phyloP scores from a whole-genome alignment of 1,284 basidiomycete genomes.

The Phaffia rhodozyma region DNA sequence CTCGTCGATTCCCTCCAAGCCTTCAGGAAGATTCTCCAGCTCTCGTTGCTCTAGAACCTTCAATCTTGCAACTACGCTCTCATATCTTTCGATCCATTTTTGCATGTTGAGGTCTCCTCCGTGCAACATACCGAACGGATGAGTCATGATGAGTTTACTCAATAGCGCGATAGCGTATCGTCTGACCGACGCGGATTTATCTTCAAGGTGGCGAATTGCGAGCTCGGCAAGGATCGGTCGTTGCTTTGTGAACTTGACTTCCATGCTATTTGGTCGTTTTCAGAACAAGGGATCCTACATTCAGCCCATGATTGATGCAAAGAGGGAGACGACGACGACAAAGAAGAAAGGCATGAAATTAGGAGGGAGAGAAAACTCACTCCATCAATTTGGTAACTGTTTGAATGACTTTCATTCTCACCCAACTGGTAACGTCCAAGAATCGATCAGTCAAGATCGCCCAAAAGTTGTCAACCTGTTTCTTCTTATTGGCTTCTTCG shows the following conservation, averaged over 20 bases:
- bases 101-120: constrained; percentile 65
- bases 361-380: constrained; percentile 32
- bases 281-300: constrained; percentile 20
- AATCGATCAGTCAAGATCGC: constrained; percentile 73
- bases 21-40: constrained; percentile 34
- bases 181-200: constrained; percentile 79
- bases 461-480: constrained; percentile 73
- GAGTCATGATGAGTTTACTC: constrained; percentile 66
- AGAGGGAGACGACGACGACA: no score
- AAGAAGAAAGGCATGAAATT: background rate
- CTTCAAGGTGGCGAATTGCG: constrained; percentile 69
- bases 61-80: constrained; percentile 43
- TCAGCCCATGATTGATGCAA: background rate
- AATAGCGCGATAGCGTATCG: constrained; percentile 72
- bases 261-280: constrained; percentile 43
- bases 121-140: constrained; percentile 77
- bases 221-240: constrained; percentile 62
- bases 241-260: constrained; percentile 76
- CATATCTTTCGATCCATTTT: constrained; percentile 64
- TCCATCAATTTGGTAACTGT: constrained; percentile 59
- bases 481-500: constrained; percentile 51
- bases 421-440: constrained; percentile 80
- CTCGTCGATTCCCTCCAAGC: constrained; percentile 42
- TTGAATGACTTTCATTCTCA: constrained; percentile 72
- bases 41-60: constrained; percentile 48